Base-by-base conservation (phyloP, 768 basidiomycete species). In the Saitozyma podzolica region DNA sequence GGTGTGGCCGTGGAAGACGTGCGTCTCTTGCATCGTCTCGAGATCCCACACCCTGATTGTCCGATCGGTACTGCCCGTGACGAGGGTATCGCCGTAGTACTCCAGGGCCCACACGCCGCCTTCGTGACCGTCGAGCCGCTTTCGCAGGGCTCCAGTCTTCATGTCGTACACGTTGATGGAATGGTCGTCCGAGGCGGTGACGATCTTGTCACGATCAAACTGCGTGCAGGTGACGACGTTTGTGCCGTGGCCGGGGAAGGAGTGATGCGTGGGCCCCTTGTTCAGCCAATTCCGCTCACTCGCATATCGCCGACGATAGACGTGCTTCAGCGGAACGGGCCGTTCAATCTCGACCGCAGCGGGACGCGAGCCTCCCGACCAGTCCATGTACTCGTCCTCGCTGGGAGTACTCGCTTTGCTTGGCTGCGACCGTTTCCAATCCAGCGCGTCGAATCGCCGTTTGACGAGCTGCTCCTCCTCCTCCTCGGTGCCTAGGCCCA, bases 31-130 rank as follows among this genome's bases (percentile, higher is more conserved):
- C 2, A 90, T 89, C 6, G 85, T 88, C 43, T 84, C 80, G 42
- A 95, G 82, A 73, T 94, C 88, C 93, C 92, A 96, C 45, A 94
- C 89, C 54, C 93, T 84, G 58, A 96, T 91, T 0, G 92, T 94
- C 39, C 93, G 87, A 81, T 96, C 93, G 8, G 93, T 96, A 11
- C 90, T 91, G 6, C 93, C 93, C 69, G 89, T 92, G 68, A 95
- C 93, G 40, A 80, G 66, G 53, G 77, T 92, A 87, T 82, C 90
- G 20, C 78, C 80, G 45, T 77, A 61, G 65, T 91, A 78, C 85
- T 91, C 42, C n/a, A 98, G 82, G 14, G 94, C 93, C 94, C 94
- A 98, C 1, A 98, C 92, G 16, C 94, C 94, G 54, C 94, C 94
- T 69, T 92, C 90, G 71, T 98, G 94, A 3, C 94, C 95, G 61